phyloP scores from a whole-genome alignment of 2,329 filamentous ascomycete genomes.

The Hymenotorrendiella dingleyae region DNA sequence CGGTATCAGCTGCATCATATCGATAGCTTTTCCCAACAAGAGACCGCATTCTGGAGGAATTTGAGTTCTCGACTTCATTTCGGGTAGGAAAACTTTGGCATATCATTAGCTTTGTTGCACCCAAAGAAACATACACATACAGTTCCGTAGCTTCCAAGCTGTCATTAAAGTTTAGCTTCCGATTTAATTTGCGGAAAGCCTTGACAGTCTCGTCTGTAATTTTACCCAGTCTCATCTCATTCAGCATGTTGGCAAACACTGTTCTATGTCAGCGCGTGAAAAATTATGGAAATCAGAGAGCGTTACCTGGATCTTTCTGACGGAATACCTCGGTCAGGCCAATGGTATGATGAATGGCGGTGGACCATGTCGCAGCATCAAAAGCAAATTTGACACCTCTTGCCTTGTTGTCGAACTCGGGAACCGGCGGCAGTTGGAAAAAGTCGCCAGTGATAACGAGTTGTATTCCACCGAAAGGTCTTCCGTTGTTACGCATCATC shows the following conservation, averaged over 20 bases:
- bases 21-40: slow-evolving; percentile 62
- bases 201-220: slow-evolving; percentile 71
- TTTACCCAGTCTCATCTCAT: slow-evolving; percentile 90
- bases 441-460: slow-evolving; percentile 95
- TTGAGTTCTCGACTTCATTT: slow-evolving; percentile 82
- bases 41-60: slow-evolving; percentile 64
- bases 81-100: slow-evolving; percentile 71
- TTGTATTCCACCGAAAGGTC: slow-evolving; percentile 93
- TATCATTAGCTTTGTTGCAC: slow-evolving; percentile 17
- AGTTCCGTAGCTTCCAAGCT: slow-evolving; percentile 80
- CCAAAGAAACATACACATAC: slow-evolving; percentile 34
- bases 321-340: slow-evolving; percentile 93
- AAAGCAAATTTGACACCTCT: slow-evolving; percentile 81
- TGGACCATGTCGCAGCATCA: slow-evolving; percentile 85
- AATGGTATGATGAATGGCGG: slow-evolving; percentile 91
- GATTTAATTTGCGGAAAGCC: slow-evolving; percentile 67
- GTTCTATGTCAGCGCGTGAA: slow-evolving; percentile 24
- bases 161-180: slow-evolving; percentile 68
- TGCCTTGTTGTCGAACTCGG: slow-evolving; percentile 56
- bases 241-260: slow-evolving; percentile 91
- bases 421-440: slow-evolving; percentile 93
- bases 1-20: slow-evolving; percentile 71
- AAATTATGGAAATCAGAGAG: background rate
- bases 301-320: slow-evolving; percentile 70
- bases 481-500: slow-evolving; percentile 79